phyloP scores from a whole-genome alignment of 116 monocot genomes.

The Cymodocea nodosa region DNA sequence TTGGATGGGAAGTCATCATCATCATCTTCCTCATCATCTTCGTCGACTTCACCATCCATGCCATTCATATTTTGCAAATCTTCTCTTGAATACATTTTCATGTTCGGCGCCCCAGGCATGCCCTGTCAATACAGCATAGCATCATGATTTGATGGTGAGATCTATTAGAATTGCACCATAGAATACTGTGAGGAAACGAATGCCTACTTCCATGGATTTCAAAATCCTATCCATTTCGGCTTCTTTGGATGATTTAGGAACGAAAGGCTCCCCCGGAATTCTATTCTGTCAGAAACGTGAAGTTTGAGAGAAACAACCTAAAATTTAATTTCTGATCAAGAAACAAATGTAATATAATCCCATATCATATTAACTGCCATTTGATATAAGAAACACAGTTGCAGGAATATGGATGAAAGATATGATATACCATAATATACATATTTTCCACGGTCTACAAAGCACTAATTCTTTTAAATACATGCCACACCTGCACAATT shows the following conservation, averaged over 20 bases:
- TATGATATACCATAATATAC: no score
- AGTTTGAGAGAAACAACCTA: constrained; percentile 1
- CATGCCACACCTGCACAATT: no score
- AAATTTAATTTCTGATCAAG: background rate
- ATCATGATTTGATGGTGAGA: background rate
- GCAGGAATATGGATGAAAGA: no score
- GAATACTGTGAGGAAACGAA: background rate
- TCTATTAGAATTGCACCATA: background rate
- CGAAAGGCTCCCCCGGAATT: constrained; percentile 68
- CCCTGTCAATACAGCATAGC: constrained; percentile 27
- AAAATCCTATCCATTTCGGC: constrained; percentile 96
- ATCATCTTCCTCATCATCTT: constrained; percentile 65
- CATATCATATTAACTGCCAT: no score
- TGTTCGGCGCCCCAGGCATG: constrained; percentile 91
- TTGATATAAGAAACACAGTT: no score
- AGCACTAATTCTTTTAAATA: no score
- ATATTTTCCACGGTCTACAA: no score
- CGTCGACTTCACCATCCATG: constrained; percentile 39
- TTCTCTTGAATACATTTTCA: constrained; percentile 98
- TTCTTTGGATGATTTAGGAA: constrained; percentile 81
- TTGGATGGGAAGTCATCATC: constrained; percentile 68
- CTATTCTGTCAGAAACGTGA: constrained; percentile 38
- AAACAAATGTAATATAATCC: no score
- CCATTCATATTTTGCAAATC: constrained; percentile 71
- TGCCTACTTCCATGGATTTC: constrained; percentile 80